Percentiles rank a stretch among this genome's conserved stretches.
These are phyloP conservation scores for Teratosphaeria zuluensis DNA, from an alignment of 2,329 filamentous ascomycete genomes.

Conservation along the genomic window DNA sequence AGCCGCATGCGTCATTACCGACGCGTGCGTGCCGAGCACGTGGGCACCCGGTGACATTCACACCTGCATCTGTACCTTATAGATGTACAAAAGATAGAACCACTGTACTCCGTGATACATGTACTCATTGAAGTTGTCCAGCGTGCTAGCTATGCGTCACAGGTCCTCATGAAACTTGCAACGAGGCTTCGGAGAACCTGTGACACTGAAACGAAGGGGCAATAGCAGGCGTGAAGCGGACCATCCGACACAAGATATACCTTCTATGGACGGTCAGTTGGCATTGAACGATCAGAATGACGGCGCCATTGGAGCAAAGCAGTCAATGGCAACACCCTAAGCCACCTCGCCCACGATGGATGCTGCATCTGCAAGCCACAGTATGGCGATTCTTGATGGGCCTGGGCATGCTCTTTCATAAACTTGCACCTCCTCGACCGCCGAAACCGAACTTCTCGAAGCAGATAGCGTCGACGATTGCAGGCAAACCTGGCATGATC, in stretches of 20 bases:
- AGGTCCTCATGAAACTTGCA: neutral
- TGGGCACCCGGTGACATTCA: too few relatives aligned
- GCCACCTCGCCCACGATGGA: conserved; percentile 41
- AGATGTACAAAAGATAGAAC: neutral
- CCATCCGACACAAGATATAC: neutral
- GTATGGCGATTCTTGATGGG: conserved; percentile 60
- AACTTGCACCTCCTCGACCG: conserved; percentile 50
- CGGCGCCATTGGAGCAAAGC: neutral
- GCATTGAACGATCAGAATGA: neutral
- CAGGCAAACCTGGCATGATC: conserved; percentile 37
- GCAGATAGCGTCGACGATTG: conserved; percentile 43
- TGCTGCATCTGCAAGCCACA: conserved; percentile 52
- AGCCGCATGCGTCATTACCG: too few relatives aligned
- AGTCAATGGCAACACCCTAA: conserved; percentile 7
- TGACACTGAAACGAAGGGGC: neutral
- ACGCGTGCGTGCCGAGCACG: too few relatives aligned
- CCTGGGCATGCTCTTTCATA: conserved; percentile 60
- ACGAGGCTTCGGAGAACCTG: neutral
- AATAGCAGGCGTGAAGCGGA: neutral
- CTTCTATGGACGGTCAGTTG: neutral
- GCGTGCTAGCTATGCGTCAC: neutral
- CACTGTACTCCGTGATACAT: neutral
- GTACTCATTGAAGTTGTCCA: neutral
- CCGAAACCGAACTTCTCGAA: conserved; percentile 51
- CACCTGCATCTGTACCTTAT: neutral